Percentiles rank a stretch among this genome's conserved stretches.
phyloP scores from a whole-genome alignment of 2,329 filamentous ascomycete species.

The Hypoxylon sp. region DNA sequence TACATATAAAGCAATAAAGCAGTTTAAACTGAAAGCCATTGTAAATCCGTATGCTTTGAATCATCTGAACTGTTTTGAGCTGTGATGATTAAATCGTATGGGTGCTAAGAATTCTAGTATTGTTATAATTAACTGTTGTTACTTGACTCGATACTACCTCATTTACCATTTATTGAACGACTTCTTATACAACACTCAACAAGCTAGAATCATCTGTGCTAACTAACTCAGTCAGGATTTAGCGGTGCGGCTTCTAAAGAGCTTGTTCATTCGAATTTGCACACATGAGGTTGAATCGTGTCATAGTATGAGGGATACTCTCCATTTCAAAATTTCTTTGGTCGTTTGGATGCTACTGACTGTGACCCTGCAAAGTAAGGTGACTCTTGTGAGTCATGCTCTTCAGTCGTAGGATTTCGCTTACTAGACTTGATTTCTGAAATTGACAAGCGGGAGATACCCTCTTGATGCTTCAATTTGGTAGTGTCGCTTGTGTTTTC shows the following conservation, averaged over 20 bases:
- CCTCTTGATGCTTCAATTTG: not conserved
- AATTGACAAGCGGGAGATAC: not conserved
- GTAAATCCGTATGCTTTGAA: too few relatives aligned
- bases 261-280: not conserved
- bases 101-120: not conserved
- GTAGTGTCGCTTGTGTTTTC: not conserved
- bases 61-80: too few relatives aligned
- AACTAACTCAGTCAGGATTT: not conserved
- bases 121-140: not conserved
- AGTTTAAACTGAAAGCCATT: slow-evolving; percentile 3
- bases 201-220: not conserved
- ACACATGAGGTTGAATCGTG: not conserved
- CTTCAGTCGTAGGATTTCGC: slow-evolving; percentile 1
- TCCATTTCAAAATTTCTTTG: slow-evolving; percentile 2
- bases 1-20: not conserved
- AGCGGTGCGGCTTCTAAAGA: not conserved
- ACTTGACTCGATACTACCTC: not conserved
- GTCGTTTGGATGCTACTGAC: slow-evolving; percentile 8
- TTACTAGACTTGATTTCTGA: slow-evolving; percentile 6
- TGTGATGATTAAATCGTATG: not conserved
- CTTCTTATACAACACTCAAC: not conserved
- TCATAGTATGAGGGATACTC: not conserved
- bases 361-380: slow-evolving; percentile 18
- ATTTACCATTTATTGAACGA: not conserved
- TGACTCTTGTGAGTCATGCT: slow-evolving; percentile 6